Evolutionary conservation across 2,329 filamentous ascomycete genomes (phyloP), one percentile per base, ranked within the genome.

Genomic region (Colletotrichum lentis): DNA sequence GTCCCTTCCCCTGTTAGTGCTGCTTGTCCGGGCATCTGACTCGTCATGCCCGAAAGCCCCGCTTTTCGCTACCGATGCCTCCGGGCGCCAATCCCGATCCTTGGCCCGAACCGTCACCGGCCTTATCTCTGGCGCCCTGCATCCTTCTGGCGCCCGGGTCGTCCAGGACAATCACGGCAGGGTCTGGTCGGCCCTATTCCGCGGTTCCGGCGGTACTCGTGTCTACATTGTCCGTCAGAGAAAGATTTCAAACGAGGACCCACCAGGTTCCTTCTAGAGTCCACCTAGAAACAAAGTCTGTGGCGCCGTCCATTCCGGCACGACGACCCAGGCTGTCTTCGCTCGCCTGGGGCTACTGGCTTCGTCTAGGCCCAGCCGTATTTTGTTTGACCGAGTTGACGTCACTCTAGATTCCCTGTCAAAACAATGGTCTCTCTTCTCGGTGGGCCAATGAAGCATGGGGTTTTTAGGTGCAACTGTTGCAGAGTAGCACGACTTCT

Each of bases 171-270:
- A 27, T 54, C 37, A 52, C 55, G 55, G 62, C 43, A 56, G 20
- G 16, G 39, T 61, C 35, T 65, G 49, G 43, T 65, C 65, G 65
- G 65, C 55, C 65, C 65, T 68, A 55, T 68, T 65, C 49, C 55
- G 37, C 46, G 54, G 43, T 46, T 55, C 41, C 62, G 37, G 43
- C 52, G 37, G 56, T 55, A 37, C 50, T 22, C 12, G 43, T 55
- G n/a, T 22, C 55, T 44, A 60, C 14, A 56, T 27, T 35, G 24
- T 11, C 44, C 27, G 27, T 11, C 55, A 61, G 55, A 44, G 56
- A 49, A 37, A 49, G 18, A 52, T 50, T 39, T 31, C 7, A 31
- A n/a, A 49, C 43, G 46, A 43, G 61, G 31, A 35, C 53, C 54
- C 61, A 24, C 61, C 47, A 57, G 16, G 18, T 56, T 43, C 27